These are phyloP conservation scores for Smallanthus sonchifolius DNA, from an alignment of 129 eudicot species.

Conservation along the genomic window DNA sequence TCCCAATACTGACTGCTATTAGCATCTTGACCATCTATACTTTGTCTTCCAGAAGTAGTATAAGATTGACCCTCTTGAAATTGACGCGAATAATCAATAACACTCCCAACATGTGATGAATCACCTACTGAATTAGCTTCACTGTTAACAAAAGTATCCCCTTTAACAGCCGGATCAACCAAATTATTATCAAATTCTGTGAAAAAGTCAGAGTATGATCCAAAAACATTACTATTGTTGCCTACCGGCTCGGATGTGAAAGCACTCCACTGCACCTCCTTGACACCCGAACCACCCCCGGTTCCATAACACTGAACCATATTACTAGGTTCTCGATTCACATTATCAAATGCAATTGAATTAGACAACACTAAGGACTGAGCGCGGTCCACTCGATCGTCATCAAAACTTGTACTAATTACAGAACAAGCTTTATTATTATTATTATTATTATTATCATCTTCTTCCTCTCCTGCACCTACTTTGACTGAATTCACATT, in stretches of 20 bases:
- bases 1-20: conserved; percentile 66
- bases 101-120: conserved; percentile 30
- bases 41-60: conserved; percentile 40
- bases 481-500: conserved; percentile 37
- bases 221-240: conserved; percentile 47
- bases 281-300: conserved; percentile 47
- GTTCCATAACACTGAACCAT: conserved; percentile 26
- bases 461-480: conserved; percentile 19
- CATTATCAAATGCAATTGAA: conserved; percentile 32
- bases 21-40: conserved; percentile 39
- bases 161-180: conserved; percentile 28
- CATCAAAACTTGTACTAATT: conserved; percentile 6
- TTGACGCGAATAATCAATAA: conserved; percentile 28
- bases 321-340: conserved; percentile 22
- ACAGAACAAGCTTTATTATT: conserved; percentile 11
- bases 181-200: conserved; percentile 48
- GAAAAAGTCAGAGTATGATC: conserved; percentile 67
- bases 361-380: conserved; percentile 18
- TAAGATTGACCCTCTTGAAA: conserved; percentile 41
- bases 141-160: conserved; percentile 22
- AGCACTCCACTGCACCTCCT: conserved; percentile 88
- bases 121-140: conserved; percentile 24
- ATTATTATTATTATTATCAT: conserved; percentile 18
- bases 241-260: conserved; percentile 43
- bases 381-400: conserved; percentile 15